These are phyloP conservation scores for Besnoitia besnoiti DNA, from an alignment of 169 alveolate species.

Conservation along the genomic window DNA sequence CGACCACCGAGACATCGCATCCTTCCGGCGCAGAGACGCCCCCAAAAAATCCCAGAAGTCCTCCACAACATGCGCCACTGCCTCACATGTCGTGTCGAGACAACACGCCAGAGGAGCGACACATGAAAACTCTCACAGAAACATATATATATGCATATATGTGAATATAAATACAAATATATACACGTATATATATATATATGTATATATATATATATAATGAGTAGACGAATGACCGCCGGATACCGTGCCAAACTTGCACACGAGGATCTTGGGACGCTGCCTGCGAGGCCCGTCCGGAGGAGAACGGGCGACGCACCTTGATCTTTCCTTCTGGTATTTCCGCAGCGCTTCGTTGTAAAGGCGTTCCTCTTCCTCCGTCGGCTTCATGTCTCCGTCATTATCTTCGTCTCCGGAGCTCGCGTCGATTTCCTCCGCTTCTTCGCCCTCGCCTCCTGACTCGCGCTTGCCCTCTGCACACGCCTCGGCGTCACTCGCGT, in stretches of 20 bases:
- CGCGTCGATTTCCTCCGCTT: not conserved
- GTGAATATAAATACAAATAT: not conserved
- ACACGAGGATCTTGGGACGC: too few relatives aligned
- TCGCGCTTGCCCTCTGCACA: constrained; percentile 52
- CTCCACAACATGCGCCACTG: too few relatives aligned
- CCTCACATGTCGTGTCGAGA: too few relatives aligned
- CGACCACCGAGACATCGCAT: too few relatives aligned
- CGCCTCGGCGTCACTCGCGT: constrained; percentile 25
- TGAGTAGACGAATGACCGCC: too few relatives aligned
- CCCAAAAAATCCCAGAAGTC: too few relatives aligned
- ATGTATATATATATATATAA: not conserved
- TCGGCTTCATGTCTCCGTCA: constrained; percentile 25
- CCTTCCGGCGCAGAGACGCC: too few relatives aligned
- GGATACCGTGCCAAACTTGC: too few relatives aligned
- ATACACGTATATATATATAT: not conserved
- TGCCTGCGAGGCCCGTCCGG: too few relatives aligned
- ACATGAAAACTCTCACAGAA: too few relatives aligned
- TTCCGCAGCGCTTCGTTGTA: constrained; percentile 48
- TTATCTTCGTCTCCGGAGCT: constrained; percentile 27
- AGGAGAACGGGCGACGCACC: not conserved
- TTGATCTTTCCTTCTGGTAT: constrained; percentile 35
- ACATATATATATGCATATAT: too few relatives aligned
- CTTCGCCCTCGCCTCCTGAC: constrained; percentile 9
- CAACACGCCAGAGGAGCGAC: too few relatives aligned
- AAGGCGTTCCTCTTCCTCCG: constrained; percentile 23